These are phyloP conservation scores for Candida chauliodis DNA, from an alignment of 805 yeast species.

Conservation along the genomic window DNA sequence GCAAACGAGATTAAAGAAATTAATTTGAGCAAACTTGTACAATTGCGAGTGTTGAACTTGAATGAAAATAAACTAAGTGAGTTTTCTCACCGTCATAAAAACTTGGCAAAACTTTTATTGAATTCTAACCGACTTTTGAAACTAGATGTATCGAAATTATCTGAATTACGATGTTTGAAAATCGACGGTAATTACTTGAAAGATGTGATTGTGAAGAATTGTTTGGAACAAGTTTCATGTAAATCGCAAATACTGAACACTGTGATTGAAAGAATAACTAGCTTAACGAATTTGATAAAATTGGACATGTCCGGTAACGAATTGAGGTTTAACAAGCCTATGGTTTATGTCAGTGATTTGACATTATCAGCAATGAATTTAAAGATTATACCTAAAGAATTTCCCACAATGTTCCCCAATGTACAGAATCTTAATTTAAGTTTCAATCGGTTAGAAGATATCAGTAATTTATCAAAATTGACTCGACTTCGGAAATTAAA, in stretches of 20 bases:
- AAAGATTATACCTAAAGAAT: constrained; percentile 32
- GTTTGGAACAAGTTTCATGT: constrained; percentile 41
- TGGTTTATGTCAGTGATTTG: constrained; percentile 36
- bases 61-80: constrained; percentile 37
- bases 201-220: constrained; percentile 20
- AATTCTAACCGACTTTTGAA: constrained; percentile 33
- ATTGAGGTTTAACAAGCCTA: constrained; percentile 11
- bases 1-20: constrained; percentile 37
- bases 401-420: constrained; percentile 42
- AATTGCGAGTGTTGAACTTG: constrained; percentile 36
- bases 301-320: constrained; percentile 43
- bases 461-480: constrained; percentile 31
- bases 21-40: constrained; percentile 34
- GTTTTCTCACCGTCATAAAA: constrained; percentile 18
- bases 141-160: constrained; percentile 31
- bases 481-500: constrained; percentile 35
- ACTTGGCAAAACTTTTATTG: constrained; percentile 35
- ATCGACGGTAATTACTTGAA: constrained; percentile 42
- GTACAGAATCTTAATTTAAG: constrained; percentile 47
- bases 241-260: constrained; percentile 29
- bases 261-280: constrained; percentile 17
- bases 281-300: constrained; percentile 23
- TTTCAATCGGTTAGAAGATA: constrained; percentile 41
- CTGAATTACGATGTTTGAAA: constrained; percentile 40
- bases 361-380: constrained; percentile 48